Base-by-base conservation (phyloP, 2,329 filamentous ascomycete genomes). In the Hypoxylon sp. region DNA sequence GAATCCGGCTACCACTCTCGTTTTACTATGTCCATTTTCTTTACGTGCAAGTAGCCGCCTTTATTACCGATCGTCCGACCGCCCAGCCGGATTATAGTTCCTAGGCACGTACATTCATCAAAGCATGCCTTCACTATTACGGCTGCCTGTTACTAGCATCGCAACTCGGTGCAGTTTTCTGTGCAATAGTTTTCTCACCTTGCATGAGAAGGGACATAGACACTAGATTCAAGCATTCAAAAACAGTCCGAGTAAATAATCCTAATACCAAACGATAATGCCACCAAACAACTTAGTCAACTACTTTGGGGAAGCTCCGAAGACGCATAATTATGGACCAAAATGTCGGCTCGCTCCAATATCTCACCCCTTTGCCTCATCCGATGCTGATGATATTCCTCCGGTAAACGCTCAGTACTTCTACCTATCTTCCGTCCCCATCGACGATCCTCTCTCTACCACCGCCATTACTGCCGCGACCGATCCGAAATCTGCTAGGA, bases 361-460 rank as follows among this genome's bases (percentile, higher is more conserved):
- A 75, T 74, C 83, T 63, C 73, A 81, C 75, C 79, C 80, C 29
- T 73, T 79, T 62, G 73, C 79, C 4, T 64, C 74, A 26, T 67
- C 78, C 24, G 79, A 80, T 62, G 78, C 81, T 48, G 81, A 85
- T 59, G 83, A 82, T 58, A 84, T 87, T 24, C 91, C 92, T 14
- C 85, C 88, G 0, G 79, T 92, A 59, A 84, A 86, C 33, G 86
- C 91, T 22, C 92, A 94, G 70, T 97, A 94, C 82, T 97, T 97
- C 81, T 97, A 97, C 80, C 87, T 90, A 13, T 96, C 94, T 10
- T 84, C 90, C 11, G 87, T 95, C 54, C 91, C 94, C 31, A 94
- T 97, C 76, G 94, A 97, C 76, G 94, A 97, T 76, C 93, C 93
- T 24, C 85, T 97, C n/a, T 93, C 92, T 9, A 87, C 91, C 1